phyloP scores from a whole-genome alignment of 495 filamentous ascomycete species.

The Antarctomyces pellizariae region DNA sequence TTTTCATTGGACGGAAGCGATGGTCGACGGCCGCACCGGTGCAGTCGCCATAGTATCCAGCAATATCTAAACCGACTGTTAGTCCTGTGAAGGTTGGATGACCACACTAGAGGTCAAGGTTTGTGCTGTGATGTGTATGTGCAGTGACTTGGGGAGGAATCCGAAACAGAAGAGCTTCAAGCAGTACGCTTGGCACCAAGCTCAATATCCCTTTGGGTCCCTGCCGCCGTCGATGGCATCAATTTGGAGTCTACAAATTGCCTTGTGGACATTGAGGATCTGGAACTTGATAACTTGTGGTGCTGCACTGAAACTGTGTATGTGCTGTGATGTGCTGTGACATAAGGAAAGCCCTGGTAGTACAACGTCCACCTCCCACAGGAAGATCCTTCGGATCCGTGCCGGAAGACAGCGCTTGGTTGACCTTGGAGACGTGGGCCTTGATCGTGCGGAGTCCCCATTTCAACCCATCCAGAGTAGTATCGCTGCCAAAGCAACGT shows the following conservation, averaged over 20 bases:
- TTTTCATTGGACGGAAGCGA: conserved; percentile 20
- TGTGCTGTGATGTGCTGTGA: too few species aligned
- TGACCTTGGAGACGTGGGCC: too few species aligned
- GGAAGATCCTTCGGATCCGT: conserved; percentile 7
- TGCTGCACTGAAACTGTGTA: too few species aligned
- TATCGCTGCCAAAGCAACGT: conserved; percentile 7
- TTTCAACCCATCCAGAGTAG: conserved; percentile 4
- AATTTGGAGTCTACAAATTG: conserved; percentile 4
- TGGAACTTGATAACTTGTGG: too few species aligned
- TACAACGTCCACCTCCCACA: too few species aligned
- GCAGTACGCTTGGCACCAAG: conserved; percentile 3
- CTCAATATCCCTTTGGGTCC: conserved; percentile 7
- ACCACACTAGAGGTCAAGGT: conserved; percentile 4
- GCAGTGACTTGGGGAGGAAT: background rate
- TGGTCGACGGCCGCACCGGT: conserved; percentile 20
- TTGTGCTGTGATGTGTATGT: conserved; percentile 4
- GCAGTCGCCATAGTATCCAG: conserved; percentile 12
- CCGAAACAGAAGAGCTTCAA: background rate
- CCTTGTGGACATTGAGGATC: too few species aligned
- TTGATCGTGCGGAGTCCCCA: too few species aligned
- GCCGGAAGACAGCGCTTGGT: too few species aligned
- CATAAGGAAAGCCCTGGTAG: too few species aligned
- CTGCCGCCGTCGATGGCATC: conserved; percentile 4
- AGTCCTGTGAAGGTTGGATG: too few species aligned
- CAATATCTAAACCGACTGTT: too few species aligned